A percentile compares a stretch with the other conserved stretches of the same genome.
These are phyloP conservation scores for Skeletonema costatum DNA, from an alignment of 108 stramenopile genomes.

Conservation along the genomic window DNA sequence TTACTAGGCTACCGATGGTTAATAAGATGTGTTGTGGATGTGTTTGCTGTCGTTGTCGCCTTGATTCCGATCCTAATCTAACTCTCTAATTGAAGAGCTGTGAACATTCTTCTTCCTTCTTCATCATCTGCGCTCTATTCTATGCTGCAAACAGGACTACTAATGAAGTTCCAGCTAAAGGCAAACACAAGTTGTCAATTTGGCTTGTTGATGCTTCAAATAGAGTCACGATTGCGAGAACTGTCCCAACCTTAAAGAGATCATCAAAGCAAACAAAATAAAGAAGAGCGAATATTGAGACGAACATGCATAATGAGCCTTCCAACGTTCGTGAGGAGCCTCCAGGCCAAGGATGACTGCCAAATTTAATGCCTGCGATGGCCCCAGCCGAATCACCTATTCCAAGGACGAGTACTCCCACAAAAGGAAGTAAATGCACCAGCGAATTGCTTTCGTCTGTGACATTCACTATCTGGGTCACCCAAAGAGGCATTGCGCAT, in stretches of 20 bases:
- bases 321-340: conserved; percentile 68
- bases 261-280: background rate
- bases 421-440: conserved; percentile 39
- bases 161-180: conserved; percentile 59
- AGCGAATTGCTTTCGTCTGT: background rate
- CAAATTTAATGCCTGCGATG: conserved; percentile 51
- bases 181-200: conserved; percentile 85
- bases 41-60: no score
- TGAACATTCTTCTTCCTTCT: no score
- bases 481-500: conserved; percentile 78
- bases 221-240: conserved; percentile 46
- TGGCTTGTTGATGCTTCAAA: conserved; percentile 80
- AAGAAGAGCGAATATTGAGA: conserved; percentile 51
- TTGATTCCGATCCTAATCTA: no score
- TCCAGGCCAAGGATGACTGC: conserved; percentile 51
- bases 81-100: no score
- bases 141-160: background rate
- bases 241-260: background rate
- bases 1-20: no score
- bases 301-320: conserved; percentile 79
- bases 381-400: conserved; percentile 84
- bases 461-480: conserved; percentile 26
- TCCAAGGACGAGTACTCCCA: conserved; percentile 73
- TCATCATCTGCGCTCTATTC: background rate
- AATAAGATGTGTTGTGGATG: no score